phyloP scores from a whole-genome alignment of 768 basidiomycete species.

The Tephrocybe sp. region DNA sequence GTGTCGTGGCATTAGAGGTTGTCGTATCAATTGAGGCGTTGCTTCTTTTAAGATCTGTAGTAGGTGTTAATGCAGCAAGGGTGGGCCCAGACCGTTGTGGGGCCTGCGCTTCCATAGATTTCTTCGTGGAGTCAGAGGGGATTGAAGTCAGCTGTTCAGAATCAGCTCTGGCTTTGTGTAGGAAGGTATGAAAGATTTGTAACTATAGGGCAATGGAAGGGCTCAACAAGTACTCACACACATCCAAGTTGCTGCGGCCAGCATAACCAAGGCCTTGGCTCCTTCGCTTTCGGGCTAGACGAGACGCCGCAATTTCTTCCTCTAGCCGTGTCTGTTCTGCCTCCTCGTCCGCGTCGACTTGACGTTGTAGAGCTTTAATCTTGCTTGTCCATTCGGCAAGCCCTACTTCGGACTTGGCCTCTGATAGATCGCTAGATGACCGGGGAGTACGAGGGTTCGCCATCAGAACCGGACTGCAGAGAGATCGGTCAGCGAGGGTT shows the following conservation, averaged over 20 bases:
- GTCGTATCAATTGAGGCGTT: constrained; percentile 15
- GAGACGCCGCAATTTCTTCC: constrained; percentile 59
- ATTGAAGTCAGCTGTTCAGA: not conserved
- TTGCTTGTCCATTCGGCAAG: constrained; percentile 82
- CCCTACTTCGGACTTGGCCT: constrained; percentile 57
- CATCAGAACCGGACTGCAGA: constrained; percentile 5
- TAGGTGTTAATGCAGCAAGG: not conserved
- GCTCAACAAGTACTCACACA: constrained; percentile 51
- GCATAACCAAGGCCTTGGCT: constrained; percentile 42
- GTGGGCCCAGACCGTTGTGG: constrained; percentile 38
- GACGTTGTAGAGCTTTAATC: constrained; percentile 78
- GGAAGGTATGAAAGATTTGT: not conserved
- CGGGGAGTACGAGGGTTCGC: constrained; percentile 4
- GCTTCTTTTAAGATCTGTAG: not conserved
- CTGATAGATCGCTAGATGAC: constrained; percentile 35
- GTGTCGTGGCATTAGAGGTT: constrained; percentile 27
- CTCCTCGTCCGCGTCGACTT: constrained; percentile 81
- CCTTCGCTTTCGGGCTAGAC: constrained; percentile 48
- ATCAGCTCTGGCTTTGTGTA: constrained; percentile 8
- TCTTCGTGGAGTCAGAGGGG: constrained; percentile 20
- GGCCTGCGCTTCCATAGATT: constrained; percentile 39
- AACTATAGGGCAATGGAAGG: not conserved
- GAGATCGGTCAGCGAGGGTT: constrained; percentile 2
- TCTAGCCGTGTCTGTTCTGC: constrained; percentile 70
- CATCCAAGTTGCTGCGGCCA: constrained; percentile 40